These are phyloP conservation scores for Botrytis squamosa DNA, from an alignment of 2,329 filamentous ascomycete species.

Conservation along the genomic window DNA sequence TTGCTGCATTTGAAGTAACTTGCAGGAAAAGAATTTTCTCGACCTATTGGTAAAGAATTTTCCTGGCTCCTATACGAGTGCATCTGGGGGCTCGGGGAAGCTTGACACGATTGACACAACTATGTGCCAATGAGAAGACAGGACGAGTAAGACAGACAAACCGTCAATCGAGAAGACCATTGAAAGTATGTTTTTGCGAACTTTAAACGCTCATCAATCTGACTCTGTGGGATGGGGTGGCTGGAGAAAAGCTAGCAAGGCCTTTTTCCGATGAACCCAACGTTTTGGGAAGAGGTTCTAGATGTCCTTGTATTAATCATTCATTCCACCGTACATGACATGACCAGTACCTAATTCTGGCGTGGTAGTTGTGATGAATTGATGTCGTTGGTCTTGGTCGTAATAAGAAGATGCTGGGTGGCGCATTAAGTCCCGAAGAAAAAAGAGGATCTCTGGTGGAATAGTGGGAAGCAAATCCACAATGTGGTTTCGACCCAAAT, in stretches of 20 bases:
- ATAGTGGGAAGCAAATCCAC: constrained; percentile 7
- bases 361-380: background rate
- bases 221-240: background rate
- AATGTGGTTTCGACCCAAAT: background rate
- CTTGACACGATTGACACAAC: constrained; percentile 5
- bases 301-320: background rate
- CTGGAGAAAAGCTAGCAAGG: background rate
- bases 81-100: background rate
- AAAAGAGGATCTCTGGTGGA: constrained; percentile 14
- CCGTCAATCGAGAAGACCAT: background rate
- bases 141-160: background rate
- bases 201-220: background rate
- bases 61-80: background rate
- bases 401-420: background rate
- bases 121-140: constrained; percentile 7
- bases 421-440: background rate
- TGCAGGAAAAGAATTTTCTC: background rate
- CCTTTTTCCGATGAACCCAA: background rate
- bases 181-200: background rate
- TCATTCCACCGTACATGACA: background rate
- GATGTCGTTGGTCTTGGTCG: background rate
- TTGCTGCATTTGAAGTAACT: constrained; percentile 16
- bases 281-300: background rate
- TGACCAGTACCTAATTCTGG: background rate
- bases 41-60: background rate